These are phyloP conservation scores for Sistotremastrum suecicum DNA, from an alignment of 768 basidiomycete species.

Conservation along the genomic window DNA sequence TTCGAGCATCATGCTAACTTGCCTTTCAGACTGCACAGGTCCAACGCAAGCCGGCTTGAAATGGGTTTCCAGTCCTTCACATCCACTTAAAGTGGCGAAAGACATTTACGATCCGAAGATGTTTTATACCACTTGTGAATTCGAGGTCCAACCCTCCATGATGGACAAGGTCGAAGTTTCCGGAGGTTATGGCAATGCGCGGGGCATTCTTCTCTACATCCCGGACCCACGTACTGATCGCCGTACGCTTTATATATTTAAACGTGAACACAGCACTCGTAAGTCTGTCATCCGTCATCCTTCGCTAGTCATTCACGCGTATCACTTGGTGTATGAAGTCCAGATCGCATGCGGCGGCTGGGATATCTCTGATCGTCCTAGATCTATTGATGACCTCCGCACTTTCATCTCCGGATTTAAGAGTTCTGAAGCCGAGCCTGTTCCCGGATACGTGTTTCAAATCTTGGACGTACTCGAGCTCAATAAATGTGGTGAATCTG, in stretches of 20 bases:
- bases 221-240: slow-evolving; percentile 4
- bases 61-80: slow-evolving; percentile 9
- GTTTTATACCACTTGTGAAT: slow-evolving; percentile 11
- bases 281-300: no score
- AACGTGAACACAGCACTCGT: no score
- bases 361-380: slow-evolving; percentile 3
- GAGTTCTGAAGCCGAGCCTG: background rate
- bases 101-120: slow-evolving; percentile 15
- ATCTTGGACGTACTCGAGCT: slow-evolving; percentile 8
- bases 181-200: slow-evolving; percentile 6
- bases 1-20: background rate
- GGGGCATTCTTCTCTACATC: slow-evolving; percentile 6
- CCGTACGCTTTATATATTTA: background rate
- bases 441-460: slow-evolving; percentile 6
- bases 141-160: slow-evolving; percentile 4
- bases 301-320: no score
- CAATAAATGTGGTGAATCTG: background rate
- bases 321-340: background rate
- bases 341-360: slow-evolving; percentile 7
- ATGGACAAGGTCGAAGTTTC: slow-evolving; percentile 10
- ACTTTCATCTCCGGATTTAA: background rate
- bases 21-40: slow-evolving; percentile 18
- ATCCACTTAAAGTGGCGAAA: slow-evolving; percentile 8
- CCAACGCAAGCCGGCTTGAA: slow-evolving; percentile 15
- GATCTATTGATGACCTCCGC: slow-evolving; percentile 4